A percentile compares a stretch with the other conserved stretches of the same genome.
Conservation (phyloP, 2,329 filamentous ascomycete genomes). For the Exophiala sp. region DNA sequence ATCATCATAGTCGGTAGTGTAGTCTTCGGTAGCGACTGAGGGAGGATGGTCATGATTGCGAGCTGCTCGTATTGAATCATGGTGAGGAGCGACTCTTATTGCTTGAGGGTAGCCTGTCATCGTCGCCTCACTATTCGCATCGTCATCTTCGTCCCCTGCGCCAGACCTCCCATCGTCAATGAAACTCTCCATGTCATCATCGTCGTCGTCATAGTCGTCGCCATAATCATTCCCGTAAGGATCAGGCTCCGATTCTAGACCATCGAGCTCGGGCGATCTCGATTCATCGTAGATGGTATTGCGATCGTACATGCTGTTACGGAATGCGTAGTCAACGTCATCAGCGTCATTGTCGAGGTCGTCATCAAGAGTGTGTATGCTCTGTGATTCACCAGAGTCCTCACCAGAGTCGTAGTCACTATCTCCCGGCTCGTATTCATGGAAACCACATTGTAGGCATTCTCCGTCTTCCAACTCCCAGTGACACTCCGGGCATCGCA, state of each 20-base stretch:
- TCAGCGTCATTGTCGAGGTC: constrained; percentile 23
- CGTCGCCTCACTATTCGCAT: constrained; percentile 16
- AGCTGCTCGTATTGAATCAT: background rate
- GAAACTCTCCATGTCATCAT: constrained; percentile 24
- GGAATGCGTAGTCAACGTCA: constrained; percentile 17
- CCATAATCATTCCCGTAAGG: constrained; percentile 2
- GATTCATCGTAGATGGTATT: constrained; percentile 1
- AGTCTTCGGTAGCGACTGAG: too few species aligned
- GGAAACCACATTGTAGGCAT: constrained; percentile 54
- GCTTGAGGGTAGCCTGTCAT: constrained; percentile 8
- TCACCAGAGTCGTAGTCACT: constrained; percentile 15
- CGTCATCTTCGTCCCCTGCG: constrained; percentile 15
- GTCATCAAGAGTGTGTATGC: constrained; percentile 2
- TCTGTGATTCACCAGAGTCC: constrained; percentile 7
- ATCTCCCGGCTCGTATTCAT: constrained; percentile 34
- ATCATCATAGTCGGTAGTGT: background rate
- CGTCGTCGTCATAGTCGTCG: constrained; percentile 19
- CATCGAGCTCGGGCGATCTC: too few species aligned
- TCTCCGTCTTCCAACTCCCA: constrained; percentile 62
- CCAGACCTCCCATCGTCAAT: constrained; percentile 16
- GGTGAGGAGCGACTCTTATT: background rate
- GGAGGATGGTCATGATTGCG: too few species aligned
- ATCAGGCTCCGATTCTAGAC: background rate
- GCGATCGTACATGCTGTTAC: constrained; percentile 4
- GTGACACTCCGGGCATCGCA: constrained; percentile 60